Percentiles rank a stretch among this genome's conserved stretches.
Conservation (phyloP, 306 rosid species). For the Dalbergia cultrata region DNA sequence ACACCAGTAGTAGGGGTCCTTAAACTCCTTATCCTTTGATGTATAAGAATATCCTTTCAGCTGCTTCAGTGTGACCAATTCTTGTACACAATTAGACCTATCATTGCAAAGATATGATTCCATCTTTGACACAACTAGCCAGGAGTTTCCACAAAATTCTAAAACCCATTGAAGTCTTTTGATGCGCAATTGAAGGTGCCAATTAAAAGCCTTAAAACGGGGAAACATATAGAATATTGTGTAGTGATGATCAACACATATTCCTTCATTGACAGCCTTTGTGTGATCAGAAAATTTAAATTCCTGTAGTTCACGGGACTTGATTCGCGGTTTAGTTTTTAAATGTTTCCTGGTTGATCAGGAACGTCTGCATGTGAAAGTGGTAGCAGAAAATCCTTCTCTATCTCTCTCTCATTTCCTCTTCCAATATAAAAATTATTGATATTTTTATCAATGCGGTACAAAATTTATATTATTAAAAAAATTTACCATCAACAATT, state of each 20-base stretch:
- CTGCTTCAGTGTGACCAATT: slow-evolving; percentile 43
- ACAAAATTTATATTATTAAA: too few species aligned
- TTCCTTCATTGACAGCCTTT: slow-evolving; percentile 32
- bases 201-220: slow-evolving; percentile 20
- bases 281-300: background rate
- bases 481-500: too few species aligned
- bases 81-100: slow-evolving; percentile 29
- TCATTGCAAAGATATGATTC: slow-evolving; percentile 39
- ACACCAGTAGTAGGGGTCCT: slow-evolving; percentile 19
- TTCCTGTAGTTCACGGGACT: background rate
- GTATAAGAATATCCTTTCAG: slow-evolving; percentile 19
- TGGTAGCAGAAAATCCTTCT: too few species aligned
- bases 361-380: background rate
- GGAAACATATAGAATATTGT: slow-evolving; percentile 26
- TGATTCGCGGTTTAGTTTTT: background rate
- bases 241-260: slow-evolving; percentile 19
- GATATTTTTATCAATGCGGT: too few species aligned
- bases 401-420: too few species aligned
- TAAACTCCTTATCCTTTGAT: slow-evolving; percentile 39
- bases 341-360: slow-evolving; percentile 6
- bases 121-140: slow-evolving; percentile 8
- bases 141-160: slow-evolving; percentile 29
- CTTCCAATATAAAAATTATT: too few species aligned
- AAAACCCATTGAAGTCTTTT: slow-evolving; percentile 6
- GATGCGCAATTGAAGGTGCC: background rate